phyloP scores from a whole-genome alignment of 768 basidiomycete genomes.

The Macrolepiota dolichaula region DNA sequence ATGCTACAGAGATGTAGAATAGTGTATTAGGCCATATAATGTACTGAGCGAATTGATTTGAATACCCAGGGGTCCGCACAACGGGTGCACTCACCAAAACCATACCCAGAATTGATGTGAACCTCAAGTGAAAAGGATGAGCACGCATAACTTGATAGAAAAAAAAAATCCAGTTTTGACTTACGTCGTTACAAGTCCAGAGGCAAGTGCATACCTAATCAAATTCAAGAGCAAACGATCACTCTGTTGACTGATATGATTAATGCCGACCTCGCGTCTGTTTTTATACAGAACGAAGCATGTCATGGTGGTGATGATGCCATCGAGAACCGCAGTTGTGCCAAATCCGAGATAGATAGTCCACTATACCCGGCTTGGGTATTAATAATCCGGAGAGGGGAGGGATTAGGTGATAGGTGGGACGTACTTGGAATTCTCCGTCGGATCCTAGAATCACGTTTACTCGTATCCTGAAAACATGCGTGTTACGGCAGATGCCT shows the following conservation, averaged over 20 bases:
- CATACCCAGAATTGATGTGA: not conserved
- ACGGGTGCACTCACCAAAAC: not conserved
- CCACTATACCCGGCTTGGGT: not conserved
- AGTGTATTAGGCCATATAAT: conserved; percentile 25
- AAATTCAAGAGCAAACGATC: conserved; percentile 20
- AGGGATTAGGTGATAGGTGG: not conserved
- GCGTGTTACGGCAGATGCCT: not conserved
- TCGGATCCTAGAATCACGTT: not conserved
- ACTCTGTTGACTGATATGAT: conserved; percentile 16
- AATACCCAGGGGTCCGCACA: not conserved
- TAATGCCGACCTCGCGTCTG: conserved; percentile 18
- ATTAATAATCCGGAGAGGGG: not conserved
- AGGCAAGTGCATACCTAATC: not conserved
- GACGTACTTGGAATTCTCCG: not conserved
- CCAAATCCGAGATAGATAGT: conserved; percentile 12
- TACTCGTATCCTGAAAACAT: not conserved
- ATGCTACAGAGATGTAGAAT: conserved; percentile 27
- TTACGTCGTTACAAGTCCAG: not conserved
- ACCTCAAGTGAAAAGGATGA: not conserved
- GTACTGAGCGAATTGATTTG: conserved; percentile 18
- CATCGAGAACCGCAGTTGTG: conserved; percentile 25
- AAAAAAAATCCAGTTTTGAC: not conserved
- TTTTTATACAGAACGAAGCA: conserved; percentile 28
- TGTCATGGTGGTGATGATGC: conserved; percentile 27
- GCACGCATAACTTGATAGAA: not conserved